Evolutionary conservation across 1,284 basidiomycete genomes (phyloP).

Genomic region (Melampsora occidentalis): DNA sequence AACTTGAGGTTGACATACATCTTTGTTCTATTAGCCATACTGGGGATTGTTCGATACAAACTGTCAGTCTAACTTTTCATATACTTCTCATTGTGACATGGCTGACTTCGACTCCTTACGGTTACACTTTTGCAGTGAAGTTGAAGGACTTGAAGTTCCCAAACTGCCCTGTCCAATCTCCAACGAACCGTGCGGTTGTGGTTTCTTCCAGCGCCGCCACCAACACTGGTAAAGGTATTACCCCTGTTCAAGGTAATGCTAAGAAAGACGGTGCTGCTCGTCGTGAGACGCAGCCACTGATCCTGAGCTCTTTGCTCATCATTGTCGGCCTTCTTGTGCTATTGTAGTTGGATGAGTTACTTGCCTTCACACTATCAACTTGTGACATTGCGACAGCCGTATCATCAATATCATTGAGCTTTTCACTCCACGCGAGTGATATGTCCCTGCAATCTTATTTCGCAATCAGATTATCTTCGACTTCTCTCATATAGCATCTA

Average conservation of each 20-base stretch:
- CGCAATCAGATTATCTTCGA: too few relatives aligned
- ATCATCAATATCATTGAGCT: too few relatives aligned
- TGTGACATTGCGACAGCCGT: too few relatives aligned
- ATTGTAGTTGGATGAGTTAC: too few relatives aligned
- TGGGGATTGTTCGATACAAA: constrained; percentile 31
- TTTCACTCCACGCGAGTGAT: too few relatives aligned
- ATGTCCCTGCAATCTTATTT: too few relatives aligned
- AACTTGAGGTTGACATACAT: neutral
- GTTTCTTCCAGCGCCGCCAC: neutral
- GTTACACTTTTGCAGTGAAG: neutral
- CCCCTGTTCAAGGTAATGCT: neutral
- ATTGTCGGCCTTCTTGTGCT: too few relatives aligned
- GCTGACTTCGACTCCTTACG: neutral
- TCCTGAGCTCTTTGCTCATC: too few relatives aligned
- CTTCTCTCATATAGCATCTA: too few relatives aligned
- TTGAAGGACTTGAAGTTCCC: constrained; percentile 12
- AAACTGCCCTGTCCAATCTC: constrained; percentile 9
- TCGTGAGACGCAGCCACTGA: too few relatives aligned
- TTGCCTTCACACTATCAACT: too few relatives aligned
- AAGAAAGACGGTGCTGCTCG: neutral
- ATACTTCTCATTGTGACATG: neutral
- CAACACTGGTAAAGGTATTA: neutral
- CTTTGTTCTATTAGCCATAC: constrained; percentile 22
- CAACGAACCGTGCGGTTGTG: neutral
- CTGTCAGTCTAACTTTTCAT: neutral